Conservation (phyloP, 164 flowering plant species). For the Dillenia turbinata region DNA sequence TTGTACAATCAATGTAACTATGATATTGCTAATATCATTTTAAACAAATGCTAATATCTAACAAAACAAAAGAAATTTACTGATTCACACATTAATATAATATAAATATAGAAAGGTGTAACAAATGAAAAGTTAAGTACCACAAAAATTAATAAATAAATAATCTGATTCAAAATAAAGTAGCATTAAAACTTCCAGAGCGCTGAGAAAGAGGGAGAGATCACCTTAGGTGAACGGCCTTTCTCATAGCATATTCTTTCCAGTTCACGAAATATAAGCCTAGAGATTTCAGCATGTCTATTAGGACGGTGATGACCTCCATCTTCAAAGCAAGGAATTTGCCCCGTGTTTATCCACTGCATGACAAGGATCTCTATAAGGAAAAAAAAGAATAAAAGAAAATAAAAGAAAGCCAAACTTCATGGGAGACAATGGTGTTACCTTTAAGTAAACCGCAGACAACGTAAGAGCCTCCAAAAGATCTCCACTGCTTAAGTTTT, state of each 20-base stretch:
- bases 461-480: constrained; percentile 74
- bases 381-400: background rate
- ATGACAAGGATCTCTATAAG: constrained; percentile 6
- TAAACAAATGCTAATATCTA: no score
- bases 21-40: no score
- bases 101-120: no score
- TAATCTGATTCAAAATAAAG: background rate
- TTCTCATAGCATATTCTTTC: constrained; percentile 58
- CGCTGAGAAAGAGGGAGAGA: constrained; percentile 1
- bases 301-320: constrained; percentile 98
- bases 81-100: no score
- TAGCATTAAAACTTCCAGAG: background rate
- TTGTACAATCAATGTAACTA: no score
- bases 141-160: background rate
- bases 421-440: constrained; percentile 8
- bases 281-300: constrained; percentile 96
- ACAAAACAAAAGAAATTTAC: no score
- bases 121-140: background rate
- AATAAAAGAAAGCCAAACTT: background rate
- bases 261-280: constrained; percentile 83
- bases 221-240: constrained; percentile 69
- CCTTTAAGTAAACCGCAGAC: constrained; percentile 94
- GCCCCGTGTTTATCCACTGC: constrained; percentile 99
- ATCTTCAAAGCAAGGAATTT: constrained; percentile 93
- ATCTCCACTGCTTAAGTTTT: constrained; percentile 32